Base-by-base conservation (phyloP, 345 rosid species). In the Arabis hirsuta region DNA sequence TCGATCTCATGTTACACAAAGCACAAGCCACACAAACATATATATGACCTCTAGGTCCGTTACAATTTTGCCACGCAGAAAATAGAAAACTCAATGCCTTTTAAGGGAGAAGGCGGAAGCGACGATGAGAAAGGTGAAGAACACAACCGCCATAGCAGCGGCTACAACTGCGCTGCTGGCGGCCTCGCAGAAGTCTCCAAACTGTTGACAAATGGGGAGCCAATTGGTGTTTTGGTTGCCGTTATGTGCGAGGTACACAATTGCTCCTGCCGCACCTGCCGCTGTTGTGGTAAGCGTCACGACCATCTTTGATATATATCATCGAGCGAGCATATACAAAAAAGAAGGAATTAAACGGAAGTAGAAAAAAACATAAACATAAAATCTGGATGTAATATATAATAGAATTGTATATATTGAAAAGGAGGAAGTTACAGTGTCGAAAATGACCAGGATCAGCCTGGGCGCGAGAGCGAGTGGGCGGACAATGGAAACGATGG, bases 191-290 rank as follows among this genome's bases (percentile, higher is more conserved):
- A 90, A 93, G 60, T 89, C 91, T 22, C 90, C 97, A 4, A 86
- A 93, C 42, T 93, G 97, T 10, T 85, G 81, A 73, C 98, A 93
- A 19, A 93, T 86, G 0, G 83, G 86, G 0, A 89, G 81, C 98
- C 97, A 93, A 48, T 93, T 90, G 2, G 94, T 78, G 82, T 45
- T 85, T 36, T 77, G 19, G 77, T 93, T 93, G 4, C 97, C 98
- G 9, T 83, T 89, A 76, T 90, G 91, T 13, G 98, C 97, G 41
- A 93, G 81, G 86, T 93, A 85, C 9, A 81, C 92, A 2, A 93
- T 83, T 41, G 94, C 84, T 0, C 90, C 83, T 0, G 97, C 87
- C 0, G 96, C 84, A 0, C 78, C 81, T 0, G 78, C 86, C 0
- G 92, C 94, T 0, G 97, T 83, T 2, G 96, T 81, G 62, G 79